Evolutionary conservation across 2,329 filamentous ascomycete genomes (phyloP).

Genomic region (Zopfia rhizophila): DNA sequence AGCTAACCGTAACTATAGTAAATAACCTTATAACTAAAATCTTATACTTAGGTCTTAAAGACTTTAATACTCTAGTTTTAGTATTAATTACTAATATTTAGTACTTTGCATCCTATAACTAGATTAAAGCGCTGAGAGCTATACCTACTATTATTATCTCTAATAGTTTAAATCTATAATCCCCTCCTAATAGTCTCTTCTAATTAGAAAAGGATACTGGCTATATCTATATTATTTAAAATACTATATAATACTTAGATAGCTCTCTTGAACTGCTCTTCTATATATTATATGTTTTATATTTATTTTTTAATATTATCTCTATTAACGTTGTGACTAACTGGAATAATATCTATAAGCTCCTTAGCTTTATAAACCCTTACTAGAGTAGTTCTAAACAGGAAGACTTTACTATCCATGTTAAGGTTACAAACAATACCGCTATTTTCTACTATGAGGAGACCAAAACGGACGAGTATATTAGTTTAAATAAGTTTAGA

Average conservation of each 20-base stretch:
- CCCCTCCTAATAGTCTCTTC: too few relatives aligned
- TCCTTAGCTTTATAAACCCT: conserved; percentile 55
- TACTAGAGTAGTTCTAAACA: conserved; percentile 26
- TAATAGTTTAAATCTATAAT: too few relatives aligned
- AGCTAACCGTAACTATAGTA: too few relatives aligned
- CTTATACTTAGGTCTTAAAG: too few relatives aligned
- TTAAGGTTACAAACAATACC: conserved; percentile 54
- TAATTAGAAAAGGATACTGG: too few relatives aligned
- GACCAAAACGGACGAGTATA: conserved; percentile 18
- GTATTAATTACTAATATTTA: too few relatives aligned
- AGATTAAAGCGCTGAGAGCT: too few relatives aligned
- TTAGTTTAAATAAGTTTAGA: conserved; percentile 45
- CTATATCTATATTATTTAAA: conserved; percentile 57
- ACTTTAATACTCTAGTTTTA: too few relatives aligned
- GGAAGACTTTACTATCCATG: conserved; percentile 54
- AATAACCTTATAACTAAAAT: too few relatives aligned
- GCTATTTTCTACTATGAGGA: conserved; percentile 39
- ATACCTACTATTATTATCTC: too few relatives aligned
- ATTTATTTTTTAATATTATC: conserved; percentile 54
- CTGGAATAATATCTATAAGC: conserved; percentile 61
- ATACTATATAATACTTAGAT: conserved; percentile 56
- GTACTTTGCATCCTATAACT: too few relatives aligned
- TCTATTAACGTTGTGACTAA: conserved; percentile 58
- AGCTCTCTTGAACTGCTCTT: conserved; percentile 61
- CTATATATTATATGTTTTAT: conserved; percentile 52